Evolutionary conservation across 768 basidiomycete genomes (phyloP), one percentile per base, ranked within the genome.

Genomic region (Leccinum boreale): DNA sequence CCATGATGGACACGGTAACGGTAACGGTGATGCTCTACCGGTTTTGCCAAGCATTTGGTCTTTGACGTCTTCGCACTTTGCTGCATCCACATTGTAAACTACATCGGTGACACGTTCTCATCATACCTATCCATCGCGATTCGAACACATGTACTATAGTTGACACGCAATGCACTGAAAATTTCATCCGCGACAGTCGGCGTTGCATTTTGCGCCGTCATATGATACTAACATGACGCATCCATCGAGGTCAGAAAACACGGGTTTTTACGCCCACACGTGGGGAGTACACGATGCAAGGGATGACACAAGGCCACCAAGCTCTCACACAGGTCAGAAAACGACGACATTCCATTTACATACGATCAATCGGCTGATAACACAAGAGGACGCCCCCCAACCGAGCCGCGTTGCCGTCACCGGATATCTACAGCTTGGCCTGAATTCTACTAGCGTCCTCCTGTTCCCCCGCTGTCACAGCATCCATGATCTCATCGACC

Each of bases 1-100:
- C 91, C 63, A 86, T 93, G 73, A 93, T 93, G 91, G 90, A 93
- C 78, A 85, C 83, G 47, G 90, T 93, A 59, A 87, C 87, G 26
- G 85, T 93, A 63, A 90, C 90, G 28, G 84, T 85, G 54, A 92
- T 92, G 90, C 79, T 93, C 35, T 92, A 89, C 75, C 86, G 92
- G 50, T 89, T 90, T 72, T 89, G 87, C 64, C 78, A 74, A 58
- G 73, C 77, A 31, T 81, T 78, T 62, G 78, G 78, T 60, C 74
- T 80, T 50, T 80, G 72, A 78, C 61, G 28, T 62, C 42, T 42
- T 42, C 55, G 55, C 58, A 56, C 59, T 55, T 28, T 63, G 55
- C 50, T 57, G 62, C 69, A 69, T 60, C 58, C 65, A 61, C 65
- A 71, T 66, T 73, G 71, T 74, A 72, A 51, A 62, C 55, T 70